A percentile compares a stretch with the other conserved stretches of the same genome.
phyloP scores from a whole-genome alignment of 192 early-diverging fungal genomes.

The Umbelopsis sp. region DNA sequence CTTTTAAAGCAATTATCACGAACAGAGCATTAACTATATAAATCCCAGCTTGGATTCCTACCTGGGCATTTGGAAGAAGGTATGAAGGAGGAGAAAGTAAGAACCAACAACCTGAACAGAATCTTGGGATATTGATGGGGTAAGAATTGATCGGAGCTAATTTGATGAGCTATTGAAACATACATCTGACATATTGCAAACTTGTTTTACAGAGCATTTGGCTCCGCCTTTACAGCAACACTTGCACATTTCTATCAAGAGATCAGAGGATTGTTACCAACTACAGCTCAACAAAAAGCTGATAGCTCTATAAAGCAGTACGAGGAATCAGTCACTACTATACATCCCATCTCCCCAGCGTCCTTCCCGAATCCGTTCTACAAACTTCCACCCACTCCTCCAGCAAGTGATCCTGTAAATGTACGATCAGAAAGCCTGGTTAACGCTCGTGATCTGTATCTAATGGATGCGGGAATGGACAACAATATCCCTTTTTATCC shows the following conservation, averaged over 20 bases:
- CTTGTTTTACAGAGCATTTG: slow-evolving; percentile 32
- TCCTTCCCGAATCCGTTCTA: slow-evolving; percentile 72
- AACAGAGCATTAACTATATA: background rate
- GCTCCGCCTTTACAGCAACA: slow-evolving; percentile 56
- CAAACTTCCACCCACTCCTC: slow-evolving; percentile 40
- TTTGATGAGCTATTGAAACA: background rate
- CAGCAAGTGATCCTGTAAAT: slow-evolving; percentile 17
- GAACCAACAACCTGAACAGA: slow-evolving; percentile 67
- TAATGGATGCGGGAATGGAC: slow-evolving; percentile 80
- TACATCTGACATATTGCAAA: background rate
- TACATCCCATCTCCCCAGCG: slow-evolving; percentile 68
- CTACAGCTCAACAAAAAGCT: slow-evolving; percentile 32
- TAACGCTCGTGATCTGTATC: slow-evolving; percentile 45
- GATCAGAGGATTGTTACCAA: slow-evolving; percentile 43
- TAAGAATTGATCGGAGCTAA: background rate
- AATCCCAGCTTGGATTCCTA: slow-evolving; percentile 67
- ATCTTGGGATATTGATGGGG: slow-evolving; percentile 69
- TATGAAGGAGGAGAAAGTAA: slow-evolving; percentile 65
- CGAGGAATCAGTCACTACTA: slow-evolving; percentile 50
- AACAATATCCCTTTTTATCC: slow-evolving; percentile 84
- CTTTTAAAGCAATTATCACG: too few relatives aligned
- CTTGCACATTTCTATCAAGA: slow-evolving; percentile 52
- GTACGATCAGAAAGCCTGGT: slow-evolving; percentile 32
- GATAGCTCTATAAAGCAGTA: slow-evolving; percentile 49
- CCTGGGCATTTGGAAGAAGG: slow-evolving; percentile 76